These are phyloP conservation scores for Pseudopyrenochaeta lycopersici DNA, from an alignment of 2,329 filamentous ascomycete species.

Conservation along the genomic window DNA sequence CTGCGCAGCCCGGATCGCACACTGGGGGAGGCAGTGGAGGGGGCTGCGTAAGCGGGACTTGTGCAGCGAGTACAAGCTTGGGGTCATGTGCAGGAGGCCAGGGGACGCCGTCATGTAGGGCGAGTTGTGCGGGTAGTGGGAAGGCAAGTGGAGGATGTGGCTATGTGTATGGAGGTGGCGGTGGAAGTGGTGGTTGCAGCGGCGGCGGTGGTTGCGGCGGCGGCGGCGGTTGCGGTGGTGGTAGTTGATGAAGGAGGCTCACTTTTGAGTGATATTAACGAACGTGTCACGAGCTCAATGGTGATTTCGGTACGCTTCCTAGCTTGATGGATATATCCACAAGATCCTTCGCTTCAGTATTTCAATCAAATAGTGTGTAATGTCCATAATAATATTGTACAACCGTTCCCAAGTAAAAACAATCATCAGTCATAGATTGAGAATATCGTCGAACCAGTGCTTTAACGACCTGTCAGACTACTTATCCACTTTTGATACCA, in stretches of 20 bases:
- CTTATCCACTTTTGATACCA: too few relatives aligned
- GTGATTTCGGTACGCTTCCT: too few relatives aligned
- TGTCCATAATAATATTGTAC: too few relatives aligned
- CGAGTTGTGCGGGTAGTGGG: constrained; percentile 32
- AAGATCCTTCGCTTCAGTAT: too few relatives aligned
- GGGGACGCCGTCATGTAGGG: constrained; percentile 33
- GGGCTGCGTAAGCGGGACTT: constrained; percentile 61
- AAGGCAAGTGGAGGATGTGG: constrained; percentile 54
- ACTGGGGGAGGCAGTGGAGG: constrained; percentile 49
- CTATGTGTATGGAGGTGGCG: constrained; percentile 52
- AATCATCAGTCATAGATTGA: too few relatives aligned
- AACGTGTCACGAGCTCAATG: too few relatives aligned
- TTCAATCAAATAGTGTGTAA: too few relatives aligned
- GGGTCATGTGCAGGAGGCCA: constrained; percentile 24
- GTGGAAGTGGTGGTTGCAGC: constrained; percentile 51
- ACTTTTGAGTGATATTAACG: too few relatives aligned
- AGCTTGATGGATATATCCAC: too few relatives aligned
- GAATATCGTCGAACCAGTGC: too few relatives aligned
- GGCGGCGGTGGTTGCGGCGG: constrained; percentile 68
- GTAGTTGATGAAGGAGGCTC: constrained; percentile 45
- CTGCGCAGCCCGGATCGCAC: constrained; percentile 38
- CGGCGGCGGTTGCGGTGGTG: constrained; percentile 55
- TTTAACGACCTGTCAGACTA: too few relatives aligned
- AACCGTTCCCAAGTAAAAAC: too few relatives aligned
- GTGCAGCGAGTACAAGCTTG: constrained; percentile 51